Evolutionary conservation across 1,284 basidiomycete species (phyloP).

Genomic region (Tremellales sp.): DNA sequence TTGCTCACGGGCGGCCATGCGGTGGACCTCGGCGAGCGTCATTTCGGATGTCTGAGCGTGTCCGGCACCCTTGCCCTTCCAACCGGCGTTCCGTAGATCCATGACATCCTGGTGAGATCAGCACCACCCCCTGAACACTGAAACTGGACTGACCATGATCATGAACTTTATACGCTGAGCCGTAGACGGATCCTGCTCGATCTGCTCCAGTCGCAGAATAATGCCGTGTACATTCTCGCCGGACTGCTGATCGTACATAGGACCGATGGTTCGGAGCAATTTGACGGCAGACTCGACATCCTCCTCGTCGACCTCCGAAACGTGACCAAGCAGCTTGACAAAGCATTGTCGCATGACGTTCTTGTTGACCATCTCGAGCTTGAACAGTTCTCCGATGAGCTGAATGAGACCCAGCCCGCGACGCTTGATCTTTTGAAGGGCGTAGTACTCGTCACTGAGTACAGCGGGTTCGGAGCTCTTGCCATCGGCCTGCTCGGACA

Average conservation of each 20-base stretch:
- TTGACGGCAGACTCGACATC: constrained; percentile 96
- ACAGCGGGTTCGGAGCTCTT: constrained; percentile 58
- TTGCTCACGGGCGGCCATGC: constrained; percentile 70
- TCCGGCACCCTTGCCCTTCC: constrained; percentile 69
- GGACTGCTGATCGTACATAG: constrained; percentile 64
- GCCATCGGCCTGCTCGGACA: constrained; percentile 46
- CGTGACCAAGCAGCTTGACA: constrained; percentile 86
- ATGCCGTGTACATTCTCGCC: constrained; percentile 87
- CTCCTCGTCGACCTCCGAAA: constrained; percentile 93
- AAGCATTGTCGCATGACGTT: constrained; percentile 96
- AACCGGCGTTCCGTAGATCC: constrained; percentile 78
- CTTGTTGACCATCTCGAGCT: constrained; percentile 89
- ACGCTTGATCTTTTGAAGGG: constrained; percentile 93
- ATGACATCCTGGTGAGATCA: constrained; percentile 65
- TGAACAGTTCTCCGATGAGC: constrained; percentile 98
- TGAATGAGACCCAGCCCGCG: constrained; percentile 93
- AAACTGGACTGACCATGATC: constrained; percentile 65
- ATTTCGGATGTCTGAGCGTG: constrained; percentile 78
- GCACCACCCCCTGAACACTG: constrained; percentile 6
- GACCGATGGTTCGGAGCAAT: constrained; percentile 83
- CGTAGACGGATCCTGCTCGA: constrained; percentile 69
- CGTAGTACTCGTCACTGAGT: constrained; percentile 95
- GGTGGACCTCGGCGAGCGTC: constrained; percentile 85
- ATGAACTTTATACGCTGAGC: constrained; percentile 90
- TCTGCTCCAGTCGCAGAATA: constrained; percentile 81